Conservation (phyloP, 768 basidiomycete species). For the Agrocybe pediades region DNA sequence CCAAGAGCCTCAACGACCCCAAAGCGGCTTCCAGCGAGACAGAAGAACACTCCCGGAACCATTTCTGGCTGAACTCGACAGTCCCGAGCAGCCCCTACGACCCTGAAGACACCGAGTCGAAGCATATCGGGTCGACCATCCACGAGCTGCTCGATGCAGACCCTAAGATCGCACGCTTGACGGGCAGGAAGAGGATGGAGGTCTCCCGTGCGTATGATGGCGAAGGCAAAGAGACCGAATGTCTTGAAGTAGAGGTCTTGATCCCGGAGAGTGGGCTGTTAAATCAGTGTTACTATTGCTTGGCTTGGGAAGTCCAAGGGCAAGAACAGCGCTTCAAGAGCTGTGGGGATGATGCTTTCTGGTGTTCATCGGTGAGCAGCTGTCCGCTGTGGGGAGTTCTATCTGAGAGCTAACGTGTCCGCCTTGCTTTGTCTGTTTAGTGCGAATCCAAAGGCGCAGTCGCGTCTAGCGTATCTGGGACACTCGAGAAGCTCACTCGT, state of each 20-base stretch:
- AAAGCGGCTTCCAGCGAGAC: not conserved
- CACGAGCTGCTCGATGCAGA: not conserved
- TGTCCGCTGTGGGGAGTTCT: too few species aligned
- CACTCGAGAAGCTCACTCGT: too few species aligned
- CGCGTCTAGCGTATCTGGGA: too few species aligned
- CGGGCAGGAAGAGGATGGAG: not conserved
- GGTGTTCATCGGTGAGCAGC: not conserved
- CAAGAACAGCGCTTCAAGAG: not conserved
- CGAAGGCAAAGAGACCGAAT: not conserved
- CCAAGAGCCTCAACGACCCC: not conserved
- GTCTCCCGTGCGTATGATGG: not conserved
- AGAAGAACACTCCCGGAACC: not conserved
- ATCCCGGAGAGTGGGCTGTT: not conserved
- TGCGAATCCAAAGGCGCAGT: too few species aligned
- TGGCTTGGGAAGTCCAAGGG: not conserved
- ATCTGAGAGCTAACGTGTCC: too few species aligned
- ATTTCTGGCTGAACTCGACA: not conserved
- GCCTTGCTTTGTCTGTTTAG: too few species aligned
- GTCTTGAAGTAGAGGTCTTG: not conserved
- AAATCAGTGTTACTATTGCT: not conserved
- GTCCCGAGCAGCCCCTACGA: not conserved
- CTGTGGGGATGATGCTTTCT: not conserved
- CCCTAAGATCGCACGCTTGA: not conserved
- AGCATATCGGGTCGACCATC: not conserved
- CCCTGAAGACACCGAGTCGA: not conserved